Conservation (phyloP, 192 early-diverging fungal genomes). For the Backusella macrospora region DNA sequence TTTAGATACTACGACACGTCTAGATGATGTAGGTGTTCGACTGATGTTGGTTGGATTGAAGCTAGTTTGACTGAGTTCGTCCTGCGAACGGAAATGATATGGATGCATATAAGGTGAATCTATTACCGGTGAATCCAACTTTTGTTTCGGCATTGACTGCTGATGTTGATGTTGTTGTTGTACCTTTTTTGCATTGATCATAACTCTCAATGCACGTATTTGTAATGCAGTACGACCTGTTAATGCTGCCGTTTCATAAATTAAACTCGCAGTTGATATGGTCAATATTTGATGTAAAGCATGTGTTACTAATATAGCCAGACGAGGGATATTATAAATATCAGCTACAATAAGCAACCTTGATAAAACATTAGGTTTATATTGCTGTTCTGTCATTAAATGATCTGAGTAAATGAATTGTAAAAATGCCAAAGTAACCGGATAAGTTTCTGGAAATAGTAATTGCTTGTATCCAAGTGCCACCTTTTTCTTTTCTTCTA, state of each 20-base stretch:
- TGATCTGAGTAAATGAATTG: constrained; percentile 48
- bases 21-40: not conserved
- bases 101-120: not conserved
- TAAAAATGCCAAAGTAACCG: constrained; percentile 31
- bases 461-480: constrained; percentile 26
- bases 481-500: constrained; percentile 24
- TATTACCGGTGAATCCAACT: not conserved
- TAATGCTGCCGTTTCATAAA: constrained; percentile 65
- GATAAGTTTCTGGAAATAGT: constrained; percentile 34
- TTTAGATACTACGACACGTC: not conserved
- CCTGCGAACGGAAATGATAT: not conserved
- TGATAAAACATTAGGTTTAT: constrained; percentile 61
- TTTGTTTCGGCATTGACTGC: not conserved
- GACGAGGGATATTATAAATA: constrained; percentile 56
- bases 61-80: not conserved
- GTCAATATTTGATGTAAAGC: constrained; percentile 62
- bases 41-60: not conserved
- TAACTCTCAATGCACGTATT: constrained; percentile 53
- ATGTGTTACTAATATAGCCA: constrained; percentile 55
- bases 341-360: constrained; percentile 62
- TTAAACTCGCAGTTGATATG: constrained; percentile 60
- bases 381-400: constrained; percentile 62
- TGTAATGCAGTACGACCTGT: constrained; percentile 65
- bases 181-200: constrained; percentile 57
- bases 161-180: constrained; percentile 39